phyloP scores from a whole-genome alignment of 345 rosid species.

The Brassica cretica region DNA sequence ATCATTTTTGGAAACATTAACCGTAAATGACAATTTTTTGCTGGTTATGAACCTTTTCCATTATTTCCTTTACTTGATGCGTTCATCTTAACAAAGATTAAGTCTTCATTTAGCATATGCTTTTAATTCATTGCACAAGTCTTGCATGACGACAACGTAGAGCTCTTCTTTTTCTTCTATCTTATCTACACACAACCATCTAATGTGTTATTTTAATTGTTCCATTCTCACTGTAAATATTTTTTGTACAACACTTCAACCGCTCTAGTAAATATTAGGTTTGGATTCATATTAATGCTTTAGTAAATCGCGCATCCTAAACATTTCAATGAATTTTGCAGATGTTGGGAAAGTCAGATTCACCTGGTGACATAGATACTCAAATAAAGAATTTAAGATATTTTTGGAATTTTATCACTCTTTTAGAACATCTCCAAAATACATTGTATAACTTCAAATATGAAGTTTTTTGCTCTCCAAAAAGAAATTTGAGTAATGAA shows the following conservation, averaged over 20 bases:
- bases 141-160: slow-evolving; percentile 32
- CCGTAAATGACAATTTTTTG: slow-evolving; percentile 36
- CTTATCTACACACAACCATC: slow-evolving; percentile 15
- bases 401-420: not conserved
- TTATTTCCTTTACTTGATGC: slow-evolving; percentile 30
- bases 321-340: not conserved
- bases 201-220: slow-evolving; percentile 13
- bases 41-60: slow-evolving; percentile 39
- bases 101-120: slow-evolving; percentile 38
- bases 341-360: not conserved
- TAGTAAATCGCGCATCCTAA: not conserved
- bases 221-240: slow-evolving; percentile 2
- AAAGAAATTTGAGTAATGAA: too few relatives aligned
- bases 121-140: slow-evolving; percentile 39
- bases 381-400: not conserved
- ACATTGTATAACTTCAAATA: too few relatives aligned
- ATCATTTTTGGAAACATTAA: slow-evolving; percentile 34
- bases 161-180: slow-evolving; percentile 25
- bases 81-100: slow-evolving; percentile 35
- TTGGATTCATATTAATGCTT: not conserved
- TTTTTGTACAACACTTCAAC: not conserved
- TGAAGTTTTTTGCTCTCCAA: too few relatives aligned
- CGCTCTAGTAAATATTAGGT: not conserved
- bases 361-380: slow-evolving; percentile 1
- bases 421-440: not conserved